Evolutionary conservation across 176 grass and related monocot species (phyloP), one percentile per base, ranked within the genome.

Genomic region (Cenchrus purpureus): DNA sequence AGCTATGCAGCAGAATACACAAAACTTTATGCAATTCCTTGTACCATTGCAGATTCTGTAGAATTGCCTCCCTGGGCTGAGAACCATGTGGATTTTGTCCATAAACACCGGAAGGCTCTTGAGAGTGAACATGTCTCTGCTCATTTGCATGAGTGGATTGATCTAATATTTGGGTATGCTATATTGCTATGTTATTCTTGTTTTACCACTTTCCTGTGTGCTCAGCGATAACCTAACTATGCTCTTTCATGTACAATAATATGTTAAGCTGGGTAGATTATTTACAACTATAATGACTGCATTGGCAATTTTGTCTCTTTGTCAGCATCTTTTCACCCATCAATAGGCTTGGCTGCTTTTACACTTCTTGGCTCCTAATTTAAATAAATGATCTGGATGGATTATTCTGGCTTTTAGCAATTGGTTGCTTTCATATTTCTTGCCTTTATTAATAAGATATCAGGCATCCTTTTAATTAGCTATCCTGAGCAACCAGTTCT

Each of bases 91-190:
- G 97, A 98, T 92, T 98, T 98, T 91, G 88, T 98, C 79, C 91
- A 98, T 81, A 98, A 98, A 88, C 97, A 98, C 87, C 97, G 90
- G 37, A 91, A 84, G 71, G 97, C 93, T 83, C 93, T 98, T 92
- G 97, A 98, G 90, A 95, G 97, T 50, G 93, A 98, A 59, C 91
- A 98, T 83, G 91, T 94, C 5, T 98, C 97, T 81, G 87, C 90
- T 87, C 93, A 98, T 92, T 82, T 98, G 83, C 91, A 98, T 83
- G 89, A 98, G 61, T 98, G 97, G 97, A 94, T 98, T 77, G 93
- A 98, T 86, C 88, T 98, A 67, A 98, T 98, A 86, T 95, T 98
- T 59, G 97, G 97, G 93, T 98, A 92, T 0, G 12, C 32, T 86
- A 32, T 32, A 32, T 32, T 32, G 31, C 34, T 85, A 69, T 73